Conservation (phyloP, 2,329 filamentous ascomycete species). For the Phyllosticta paracitricarpa region DNA sequence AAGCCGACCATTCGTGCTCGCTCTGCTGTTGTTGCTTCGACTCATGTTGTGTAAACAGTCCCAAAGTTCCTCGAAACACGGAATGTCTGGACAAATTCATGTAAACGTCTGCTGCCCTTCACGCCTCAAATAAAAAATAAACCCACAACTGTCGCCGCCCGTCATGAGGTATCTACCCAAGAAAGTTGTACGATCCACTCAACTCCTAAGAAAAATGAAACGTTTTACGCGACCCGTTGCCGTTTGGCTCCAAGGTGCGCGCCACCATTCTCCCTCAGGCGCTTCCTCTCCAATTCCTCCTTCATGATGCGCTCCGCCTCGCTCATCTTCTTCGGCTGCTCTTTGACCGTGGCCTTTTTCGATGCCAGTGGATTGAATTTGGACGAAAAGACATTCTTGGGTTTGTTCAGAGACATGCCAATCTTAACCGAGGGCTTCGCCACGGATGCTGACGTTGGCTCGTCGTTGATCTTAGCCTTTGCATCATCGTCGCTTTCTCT, state of each 20-base stretch:
- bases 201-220: neutral
- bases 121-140: neutral
- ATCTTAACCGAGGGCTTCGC: slow-evolving; percentile 13
- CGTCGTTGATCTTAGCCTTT: neutral
- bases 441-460: slow-evolving; percentile 12
- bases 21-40: neutral
- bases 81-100: neutral
- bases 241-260: neutral
- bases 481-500: slow-evolving; percentile 13
- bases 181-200: neutral
- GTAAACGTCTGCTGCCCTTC: neutral
- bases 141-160: neutral
- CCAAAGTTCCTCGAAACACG: neutral
- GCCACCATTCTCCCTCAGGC: slow-evolving; percentile 18
- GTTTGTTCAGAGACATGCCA: neutral
- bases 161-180: too few relatives aligned
- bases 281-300: slow-evolving; percentile 36
- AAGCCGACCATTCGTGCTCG: neutral
- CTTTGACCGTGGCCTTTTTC: slow-evolving; percentile 50
- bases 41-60: neutral
- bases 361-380: slow-evolving; percentile 53
- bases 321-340: slow-evolving; percentile 72
- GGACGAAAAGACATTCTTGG: slow-evolving; percentile 52
- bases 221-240: slow-evolving; percentile 1
- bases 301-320: slow-evolving; percentile 86